Conservation (phyloP, 2,329 filamentous ascomycete species). For the Metarhizium guizhouense region DNA sequence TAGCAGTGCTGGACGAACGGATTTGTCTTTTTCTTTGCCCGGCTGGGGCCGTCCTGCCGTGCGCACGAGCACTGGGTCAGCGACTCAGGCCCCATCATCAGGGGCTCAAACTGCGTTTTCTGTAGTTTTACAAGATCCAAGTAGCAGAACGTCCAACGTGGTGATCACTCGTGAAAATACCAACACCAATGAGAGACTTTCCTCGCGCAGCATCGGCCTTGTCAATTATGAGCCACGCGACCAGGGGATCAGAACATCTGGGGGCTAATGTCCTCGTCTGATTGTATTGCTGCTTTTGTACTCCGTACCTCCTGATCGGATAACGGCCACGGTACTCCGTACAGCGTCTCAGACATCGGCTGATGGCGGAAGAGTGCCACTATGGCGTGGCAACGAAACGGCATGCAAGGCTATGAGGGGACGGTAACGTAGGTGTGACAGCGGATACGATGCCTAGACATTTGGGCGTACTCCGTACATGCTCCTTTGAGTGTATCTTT, state of each 20-base stretch:
- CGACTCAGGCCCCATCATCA: background rate
- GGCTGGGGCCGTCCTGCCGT: background rate
- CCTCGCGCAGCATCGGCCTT: background rate
- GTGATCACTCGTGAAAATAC: background rate
- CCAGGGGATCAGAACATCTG: background rate
- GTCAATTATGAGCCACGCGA: background rate
- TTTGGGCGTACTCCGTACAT: too few relatives aligned
- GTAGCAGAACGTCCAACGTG: background rate
- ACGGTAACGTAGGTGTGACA: too few relatives aligned
- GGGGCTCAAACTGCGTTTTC: constrained; percentile 1
- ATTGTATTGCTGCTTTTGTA: background rate
- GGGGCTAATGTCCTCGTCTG: background rate
- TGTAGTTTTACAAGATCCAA: background rate
- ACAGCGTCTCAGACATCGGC: background rate
- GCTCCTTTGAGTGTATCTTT: too few relatives aligned
- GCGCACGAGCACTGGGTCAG: constrained; percentile 1
- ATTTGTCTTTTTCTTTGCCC: background rate
- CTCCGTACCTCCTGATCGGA: background rate
- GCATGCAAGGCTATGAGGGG: too few relatives aligned
- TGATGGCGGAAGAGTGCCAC: background rate
- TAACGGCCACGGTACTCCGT: background rate
- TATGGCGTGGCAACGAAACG: too few relatives aligned
- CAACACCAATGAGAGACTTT: background rate
- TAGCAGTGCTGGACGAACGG: background rate
- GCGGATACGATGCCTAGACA: too few relatives aligned